Percentiles rank a stretch among this genome's conserved stretches.
phyloP scores from a whole-genome alignment of 2,329 filamentous ascomycete genomes.

The Dothideomycetes sp. region DNA sequence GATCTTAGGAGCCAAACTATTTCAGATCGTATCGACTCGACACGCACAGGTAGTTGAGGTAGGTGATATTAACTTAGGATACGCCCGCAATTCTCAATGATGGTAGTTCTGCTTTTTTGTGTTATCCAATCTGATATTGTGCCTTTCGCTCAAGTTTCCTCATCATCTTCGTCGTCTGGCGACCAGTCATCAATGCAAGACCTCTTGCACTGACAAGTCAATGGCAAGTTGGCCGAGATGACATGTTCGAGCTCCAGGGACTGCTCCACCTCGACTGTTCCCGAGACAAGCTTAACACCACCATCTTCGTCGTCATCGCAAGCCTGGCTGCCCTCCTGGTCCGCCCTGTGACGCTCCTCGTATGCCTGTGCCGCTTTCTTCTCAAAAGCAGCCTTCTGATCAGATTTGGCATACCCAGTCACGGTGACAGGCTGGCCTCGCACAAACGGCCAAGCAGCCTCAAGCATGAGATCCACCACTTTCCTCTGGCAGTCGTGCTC shows the following conservation, averaged over 20 bases:
- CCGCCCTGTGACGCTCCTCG: background rate
- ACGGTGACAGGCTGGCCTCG: constrained; percentile 15
- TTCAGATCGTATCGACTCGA: too few relatives aligned
- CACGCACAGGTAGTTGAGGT: too few relatives aligned
- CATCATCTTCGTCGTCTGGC: background rate
- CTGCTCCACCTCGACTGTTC: background rate
- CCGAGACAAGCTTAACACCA: background rate
- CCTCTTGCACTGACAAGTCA: background rate
- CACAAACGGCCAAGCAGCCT: constrained; percentile 14
- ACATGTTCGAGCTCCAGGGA: background rate
- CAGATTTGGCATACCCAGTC: constrained; percentile 14
- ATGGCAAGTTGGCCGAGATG: background rate
- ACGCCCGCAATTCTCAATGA: too few relatives aligned
- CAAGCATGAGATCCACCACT: constrained; percentile 14
- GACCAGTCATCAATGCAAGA: background rate
- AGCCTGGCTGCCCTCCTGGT: background rate
- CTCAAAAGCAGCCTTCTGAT: constrained; percentile 15
- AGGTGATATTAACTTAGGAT: too few relatives aligned
- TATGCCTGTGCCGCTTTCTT: background rate
- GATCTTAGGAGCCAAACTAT: too few relatives aligned
- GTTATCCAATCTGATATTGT: background rate
- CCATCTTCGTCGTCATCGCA: background rate
- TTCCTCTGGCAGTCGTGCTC: constrained; percentile 15
- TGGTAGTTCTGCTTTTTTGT: too few relatives aligned
- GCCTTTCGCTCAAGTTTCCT: background rate